These are phyloP conservation scores for Carallia brachiata DNA, from an alignment of 345 rosid genomes.

Conservation along the genomic window DNA sequence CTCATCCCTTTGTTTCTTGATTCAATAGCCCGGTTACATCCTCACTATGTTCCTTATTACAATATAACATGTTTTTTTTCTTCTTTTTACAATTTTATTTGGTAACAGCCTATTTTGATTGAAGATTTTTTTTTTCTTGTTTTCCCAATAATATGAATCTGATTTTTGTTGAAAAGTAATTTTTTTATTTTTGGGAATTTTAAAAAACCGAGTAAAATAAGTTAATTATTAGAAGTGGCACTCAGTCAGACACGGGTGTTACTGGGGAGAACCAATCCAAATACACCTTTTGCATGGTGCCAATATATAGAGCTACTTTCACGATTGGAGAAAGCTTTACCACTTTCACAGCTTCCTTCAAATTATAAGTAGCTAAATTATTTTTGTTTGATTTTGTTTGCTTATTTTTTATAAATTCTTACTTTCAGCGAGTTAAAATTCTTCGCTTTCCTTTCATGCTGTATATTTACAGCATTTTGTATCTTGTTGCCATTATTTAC, in stretches of 20 bases:
- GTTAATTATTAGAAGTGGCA: constrained; percentile 4
- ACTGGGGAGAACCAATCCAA: background rate
- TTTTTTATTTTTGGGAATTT: too few species aligned
- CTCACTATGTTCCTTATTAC: background rate
- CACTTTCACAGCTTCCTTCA: background rate
- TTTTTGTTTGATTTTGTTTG: too few species aligned
- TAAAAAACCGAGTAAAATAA: too few species aligned
- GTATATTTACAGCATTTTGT: too few species aligned
- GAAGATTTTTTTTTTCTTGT: background rate
- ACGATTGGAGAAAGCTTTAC: background rate
- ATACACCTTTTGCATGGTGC: constrained; percentile 9
- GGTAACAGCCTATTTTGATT: too few species aligned
- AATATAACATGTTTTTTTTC: too few species aligned
- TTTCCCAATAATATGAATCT: too few species aligned
- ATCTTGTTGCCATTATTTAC: too few species aligned
- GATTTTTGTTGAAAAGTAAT: too few species aligned
- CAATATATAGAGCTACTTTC: background rate
- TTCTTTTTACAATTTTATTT: background rate
- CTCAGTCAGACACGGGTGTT: constrained; percentile 26
- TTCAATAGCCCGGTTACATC: constrained; percentile 23
- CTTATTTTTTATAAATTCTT: too few species aligned
- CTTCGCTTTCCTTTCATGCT: too few species aligned
- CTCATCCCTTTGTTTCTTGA: constrained; percentile 24
- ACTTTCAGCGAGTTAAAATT: too few species aligned
- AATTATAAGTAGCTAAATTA: constrained; percentile 5